These are phyloP conservation scores for Fraxinus albicans DNA, from an alignment of 305 asterid species.

Conservation along the genomic window DNA sequence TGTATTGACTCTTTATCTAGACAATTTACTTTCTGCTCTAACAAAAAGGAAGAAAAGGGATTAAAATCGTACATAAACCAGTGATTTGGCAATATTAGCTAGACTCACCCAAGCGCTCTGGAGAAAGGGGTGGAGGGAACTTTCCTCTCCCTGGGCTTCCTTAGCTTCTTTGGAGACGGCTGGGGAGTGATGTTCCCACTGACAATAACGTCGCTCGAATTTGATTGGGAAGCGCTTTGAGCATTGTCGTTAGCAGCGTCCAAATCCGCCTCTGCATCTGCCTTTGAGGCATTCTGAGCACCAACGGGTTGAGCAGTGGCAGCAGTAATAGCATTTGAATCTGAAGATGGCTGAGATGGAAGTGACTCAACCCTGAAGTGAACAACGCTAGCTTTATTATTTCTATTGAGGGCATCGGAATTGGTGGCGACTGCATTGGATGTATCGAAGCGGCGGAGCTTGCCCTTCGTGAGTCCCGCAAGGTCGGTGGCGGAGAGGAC, in stretches of 20 bases:
- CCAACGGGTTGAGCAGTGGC: constrained; percentile 14
- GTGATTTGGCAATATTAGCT: neutral
- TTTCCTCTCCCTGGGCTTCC: constrained; percentile 86
- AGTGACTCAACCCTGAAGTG: constrained; percentile 33
- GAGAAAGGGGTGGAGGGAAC: constrained; percentile 91
- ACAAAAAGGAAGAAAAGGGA: neutral
- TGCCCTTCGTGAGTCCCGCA: constrained; percentile 77
- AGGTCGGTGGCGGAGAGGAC: constrained; percentile 69
- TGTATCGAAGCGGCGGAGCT: constrained; percentile 36
- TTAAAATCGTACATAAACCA: neutral
- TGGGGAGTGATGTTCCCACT: constrained; percentile 14
- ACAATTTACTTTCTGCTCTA: neutral
- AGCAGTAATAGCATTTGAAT: constrained; percentile 1
- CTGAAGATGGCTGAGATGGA: constrained; percentile 2
- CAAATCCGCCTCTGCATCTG: neutral
- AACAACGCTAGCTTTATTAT: constrained; percentile 32
- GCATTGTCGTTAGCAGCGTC: constrained; percentile 4
- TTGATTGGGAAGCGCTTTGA: constrained; percentile 22
- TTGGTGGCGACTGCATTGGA: neutral
- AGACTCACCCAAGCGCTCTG: constrained; percentile 73
- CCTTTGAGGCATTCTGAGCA: constrained; percentile 14
- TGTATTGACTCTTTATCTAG: neutral
- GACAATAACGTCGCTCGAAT: constrained; percentile 18
- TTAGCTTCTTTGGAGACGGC: constrained; percentile 27
- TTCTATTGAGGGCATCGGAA: constrained; percentile 6